Base-by-base conservation (phyloP, 257 asterid species). In the Fraxinus anomala region DNA sequence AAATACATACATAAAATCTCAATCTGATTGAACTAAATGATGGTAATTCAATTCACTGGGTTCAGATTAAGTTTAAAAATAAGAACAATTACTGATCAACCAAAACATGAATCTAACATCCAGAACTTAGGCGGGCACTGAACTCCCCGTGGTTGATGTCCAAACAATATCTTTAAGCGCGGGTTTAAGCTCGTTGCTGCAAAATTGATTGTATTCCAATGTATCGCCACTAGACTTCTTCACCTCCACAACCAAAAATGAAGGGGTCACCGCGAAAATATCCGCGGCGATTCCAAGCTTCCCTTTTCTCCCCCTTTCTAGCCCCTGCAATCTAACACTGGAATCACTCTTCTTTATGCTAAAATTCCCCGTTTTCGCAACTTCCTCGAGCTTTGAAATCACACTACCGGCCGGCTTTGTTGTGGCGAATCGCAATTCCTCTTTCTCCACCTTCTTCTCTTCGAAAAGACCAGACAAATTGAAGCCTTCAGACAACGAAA, bases 181-280 rank as follows among this genome's bases (percentile, higher is more conserved):
- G 17, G 94, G 94, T 80, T 90, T 71, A 4, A 91, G 93, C 85
- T 88, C 91, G 9, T 88, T 85, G 85, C 87, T 87, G 88, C 93
- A 91, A 80, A 91, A 91, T 65, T 87, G 90, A 30, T 89, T 82
- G 80, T 87, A 91, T 82, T 91, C 97, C 83, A 91, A 51, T 0
- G 93, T 91, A 54, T 91, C 96, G 1, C 96, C 96, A 73, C 92
- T 86, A 1, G 89, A 79, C 54, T 91, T 91, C 88, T 83, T 89
- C 86, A 91, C 93, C 88, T 91, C 96, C 85, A 91, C 94, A 73
- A 91, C 89, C 82, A 85, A 73, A 54, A 91, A 83, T 73, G 94
- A 82, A 76, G 93, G 80, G 61, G 86, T 82, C 69, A 91, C 83
- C 3, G 92, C 84, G 51, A 87, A 89, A 28, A 91, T 88, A 59